These are phyloP conservation scores for Massarina eburnea DNA, from an alignment of 2,329 filamentous ascomycete species.

Conservation along the genomic window DNA sequence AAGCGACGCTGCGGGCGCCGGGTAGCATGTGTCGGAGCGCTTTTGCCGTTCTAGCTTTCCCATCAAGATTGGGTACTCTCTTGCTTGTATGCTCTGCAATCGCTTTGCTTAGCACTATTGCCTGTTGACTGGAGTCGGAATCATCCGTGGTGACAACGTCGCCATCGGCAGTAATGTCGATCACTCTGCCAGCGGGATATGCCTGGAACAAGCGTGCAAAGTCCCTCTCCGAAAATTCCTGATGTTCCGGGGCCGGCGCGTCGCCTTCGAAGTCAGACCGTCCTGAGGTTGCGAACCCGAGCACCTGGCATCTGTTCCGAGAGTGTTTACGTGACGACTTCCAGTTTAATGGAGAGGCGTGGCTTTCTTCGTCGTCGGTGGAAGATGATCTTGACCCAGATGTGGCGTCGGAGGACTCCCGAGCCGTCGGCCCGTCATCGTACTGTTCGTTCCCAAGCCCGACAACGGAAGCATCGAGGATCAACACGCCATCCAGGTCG, in stretches of 20 bases:
- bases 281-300: slow-evolving; percentile 21
- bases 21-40: slow-evolving; percentile 57
- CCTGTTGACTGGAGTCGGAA: slow-evolving; percentile 2
- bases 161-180: slow-evolving; percentile 23
- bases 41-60: neutral
- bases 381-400: slow-evolving; percentile 17
- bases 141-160: slow-evolving; percentile 14
- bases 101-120: neutral
- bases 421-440: slow-evolving; percentile 6
- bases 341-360: neutral
- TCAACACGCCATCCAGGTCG: slow-evolving; percentile 36
- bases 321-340: neutral
- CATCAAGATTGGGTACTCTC: neutral
- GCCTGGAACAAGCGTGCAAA: slow-evolving; percentile 24
- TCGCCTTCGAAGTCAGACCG: slow-evolving; percentile 1
- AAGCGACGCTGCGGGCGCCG: slow-evolving; percentile 37
- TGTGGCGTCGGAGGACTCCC: slow-evolving; percentile 10
- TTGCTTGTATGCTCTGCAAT: neutral
- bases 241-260: slow-evolving; percentile 1
- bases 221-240: slow-evolving; percentile 20
- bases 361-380: slow-evolving; percentile 17
- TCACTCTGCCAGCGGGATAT: slow-evolving; percentile 28
- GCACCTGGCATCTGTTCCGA: slow-evolving; percentile 25
- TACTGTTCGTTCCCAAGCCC: slow-evolving; percentile 17
- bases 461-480: slow-evolving; percentile 37